These are phyloP conservation scores for Candida corydali DNA, from an alignment of 805 yeast species.

Conservation along the genomic window DNA sequence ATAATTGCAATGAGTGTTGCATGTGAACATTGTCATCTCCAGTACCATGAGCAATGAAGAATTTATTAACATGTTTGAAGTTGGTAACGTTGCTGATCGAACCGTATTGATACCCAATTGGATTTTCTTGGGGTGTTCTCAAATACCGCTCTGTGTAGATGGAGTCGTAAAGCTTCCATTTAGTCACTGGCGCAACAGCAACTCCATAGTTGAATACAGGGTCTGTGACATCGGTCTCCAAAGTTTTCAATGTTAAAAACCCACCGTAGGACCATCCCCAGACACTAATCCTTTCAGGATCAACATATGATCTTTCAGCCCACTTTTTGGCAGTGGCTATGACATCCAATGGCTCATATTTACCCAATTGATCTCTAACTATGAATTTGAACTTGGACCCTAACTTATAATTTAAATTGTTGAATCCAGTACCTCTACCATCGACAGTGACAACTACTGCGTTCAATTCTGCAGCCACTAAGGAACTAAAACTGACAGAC, in stretches of 20 bases:
- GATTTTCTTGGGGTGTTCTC: conserved; percentile 50
- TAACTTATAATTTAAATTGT: conserved; percentile 51
- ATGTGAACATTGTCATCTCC: conserved; percentile 84
- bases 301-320: conserved; percentile 59
- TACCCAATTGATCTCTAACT: conserved; percentile 80
- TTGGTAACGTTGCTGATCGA: conserved; percentile 40
- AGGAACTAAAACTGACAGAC: conserved; percentile 62
- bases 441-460: conserved; percentile 93
- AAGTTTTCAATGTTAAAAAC: conserved; percentile 66
- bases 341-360: conserved; percentile 82
- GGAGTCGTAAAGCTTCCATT: conserved; percentile 73
- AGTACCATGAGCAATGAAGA: conserved; percentile 74
- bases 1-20: conserved; percentile 59
- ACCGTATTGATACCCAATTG: conserved; percentile 43
- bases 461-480: conserved; percentile 70
- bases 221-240: conserved; percentile 61
- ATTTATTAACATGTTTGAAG: conserved; percentile 50
- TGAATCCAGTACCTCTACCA: conserved; percentile 94
- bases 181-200: conserved; percentile 83
- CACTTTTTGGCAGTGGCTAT: conserved; percentile 77
- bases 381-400: conserved; percentile 58
- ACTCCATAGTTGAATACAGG: conserved; percentile 65
- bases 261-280: conserved; percentile 95
- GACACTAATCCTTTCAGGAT: conserved; percentile 53
- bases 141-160: conserved; percentile 78